Evolutionary conservation across 2,329 filamentous ascomycete genomes (phyloP).

Genomic region (Colletotrichum kahawae): DNA sequence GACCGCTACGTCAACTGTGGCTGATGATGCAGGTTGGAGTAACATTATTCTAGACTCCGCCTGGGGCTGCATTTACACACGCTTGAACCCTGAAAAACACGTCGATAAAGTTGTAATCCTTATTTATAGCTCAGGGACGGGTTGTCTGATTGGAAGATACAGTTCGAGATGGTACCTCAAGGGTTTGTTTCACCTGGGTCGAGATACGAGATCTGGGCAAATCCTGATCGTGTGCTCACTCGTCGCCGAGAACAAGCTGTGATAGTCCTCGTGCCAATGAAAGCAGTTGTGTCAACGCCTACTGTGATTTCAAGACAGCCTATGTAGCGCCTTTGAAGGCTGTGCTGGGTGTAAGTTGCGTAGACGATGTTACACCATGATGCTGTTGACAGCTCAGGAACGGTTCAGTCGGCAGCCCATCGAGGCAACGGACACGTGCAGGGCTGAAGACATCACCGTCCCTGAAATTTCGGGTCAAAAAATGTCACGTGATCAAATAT

Average conservation of each 20-base stretch:
- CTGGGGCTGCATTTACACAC: not conserved
- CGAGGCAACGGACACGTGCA: not conserved
- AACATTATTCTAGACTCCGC: constrained; percentile 1
- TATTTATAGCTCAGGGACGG: constrained; percentile 10
- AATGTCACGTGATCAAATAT: not conserved
- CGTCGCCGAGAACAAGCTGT: not conserved
- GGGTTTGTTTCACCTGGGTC: not conserved
- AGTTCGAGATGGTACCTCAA: not conserved
- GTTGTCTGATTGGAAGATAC: not conserved
- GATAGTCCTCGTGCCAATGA: not conserved
- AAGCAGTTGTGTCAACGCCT: not conserved
- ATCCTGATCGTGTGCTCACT: not conserved
- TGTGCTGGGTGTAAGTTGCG: not conserved
- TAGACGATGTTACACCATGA: not conserved
- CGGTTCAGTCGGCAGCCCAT: not conserved
- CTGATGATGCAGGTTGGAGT: constrained; percentile 1
- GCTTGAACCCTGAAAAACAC: not conserved
- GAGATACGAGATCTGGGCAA: constrained; percentile 9
- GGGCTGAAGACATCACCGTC: not conserved
- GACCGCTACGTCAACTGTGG: constrained; percentile 16
- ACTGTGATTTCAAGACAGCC: not conserved
- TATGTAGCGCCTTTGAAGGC: not conserved
- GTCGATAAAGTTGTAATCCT: not conserved
- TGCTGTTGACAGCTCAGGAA: not conserved
- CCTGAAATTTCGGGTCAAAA: not conserved